Evolutionary conservation across 345 rosid genomes (phyloP), one percentile per base, ranked within the genome.

Genomic region (Hibiscus trionum): DNA sequence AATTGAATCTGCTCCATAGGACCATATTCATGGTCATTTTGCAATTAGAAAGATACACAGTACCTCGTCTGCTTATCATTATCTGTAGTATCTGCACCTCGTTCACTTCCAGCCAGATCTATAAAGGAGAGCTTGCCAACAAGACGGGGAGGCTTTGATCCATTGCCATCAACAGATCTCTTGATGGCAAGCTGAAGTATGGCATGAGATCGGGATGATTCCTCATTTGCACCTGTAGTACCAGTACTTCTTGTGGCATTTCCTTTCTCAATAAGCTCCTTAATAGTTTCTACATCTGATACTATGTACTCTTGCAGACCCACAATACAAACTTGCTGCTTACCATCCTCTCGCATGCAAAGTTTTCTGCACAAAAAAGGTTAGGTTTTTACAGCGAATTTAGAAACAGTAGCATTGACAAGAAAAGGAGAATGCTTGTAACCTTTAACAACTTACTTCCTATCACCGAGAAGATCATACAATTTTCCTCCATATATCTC

Each of bases 101-200:
- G 96, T 78, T 91, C 99, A 84, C 99, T 91, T 86, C 97, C 99
- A 67, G 99, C 99, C 72, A 94, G 96, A 86, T 94, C 99, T 63
- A 94, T 94, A 78, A 94, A 94, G 66, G 99, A 94, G 55, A 91
- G 97, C 79, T 94, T 91, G 62, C 98, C 98, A 77, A 94, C 88
- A 16, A 88, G 81, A 76, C 93, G 95, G 17, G 96, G 91, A 70
- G 96, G 96, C 87, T 94, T 94, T 61, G 97, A 80, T 71, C 89
- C 95, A 75, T 71, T 91, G 50, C 93, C 93, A 76, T 90, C 96
- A 53, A 80, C 84, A 24, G 97, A 84, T 78, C 85, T 91, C 87
- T 94, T 94, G 39, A 94, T 86, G 29, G 91, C 97, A 55, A 94
- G 97, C 86, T 91, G 97, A 82, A 91, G 97, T 75, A 91, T 90